Evolutionary conservation across 2,329 filamentous ascomycete genomes (phyloP), one percentile per base, ranked within the genome.

Genomic region (Verruconis gallopava): DNA sequence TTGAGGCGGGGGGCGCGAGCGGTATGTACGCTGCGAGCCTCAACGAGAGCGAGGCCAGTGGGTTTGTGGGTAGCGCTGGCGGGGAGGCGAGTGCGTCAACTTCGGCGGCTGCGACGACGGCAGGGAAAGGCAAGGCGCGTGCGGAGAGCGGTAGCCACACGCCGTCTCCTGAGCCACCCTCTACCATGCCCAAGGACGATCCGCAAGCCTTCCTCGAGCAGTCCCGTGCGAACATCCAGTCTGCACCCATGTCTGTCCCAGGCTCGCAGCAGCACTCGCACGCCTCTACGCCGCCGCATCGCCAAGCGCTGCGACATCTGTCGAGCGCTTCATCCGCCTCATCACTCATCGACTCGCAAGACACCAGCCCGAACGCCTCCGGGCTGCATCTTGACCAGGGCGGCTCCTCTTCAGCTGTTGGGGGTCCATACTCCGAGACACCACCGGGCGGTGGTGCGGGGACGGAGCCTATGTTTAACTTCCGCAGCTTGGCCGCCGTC

Each of bases 301-400:
- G 75, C 3, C 83, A 81, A 2, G 80, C 86, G 55, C 66, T 91
- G 14, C 76, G 85, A 18, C 81, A 93, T 51, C 78, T 91, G 60
- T 93, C 85, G 47, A 93, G 81, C 50, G 81, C 85, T 1, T 94
- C 88, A 0, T 93, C 86, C 0, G 77, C 79, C 5, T 93, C 86
- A 0, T 93, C 85, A 0, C 67, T 79, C 11, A 68, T 76, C 1
- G 66, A 64, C n/a, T 66, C 61, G 1, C 55, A 64, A n/a, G 66
- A 67, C 32, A 65, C 71, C 34, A 57, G 56, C 34, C 70, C 73
- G 0, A 71, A 67, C 37, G 67, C 66, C 1, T 79, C 74, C 47
- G 71, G 70, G 3, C 53, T 72, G 2, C 75, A 71, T 34, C 57
- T 75, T 2, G 65, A 33, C 15, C 18, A 20, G 42, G 37, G 12